Base-by-base conservation (phyloP, 2,329 filamentous ascomycete species). In the Acrocalymma vagum region DNA sequence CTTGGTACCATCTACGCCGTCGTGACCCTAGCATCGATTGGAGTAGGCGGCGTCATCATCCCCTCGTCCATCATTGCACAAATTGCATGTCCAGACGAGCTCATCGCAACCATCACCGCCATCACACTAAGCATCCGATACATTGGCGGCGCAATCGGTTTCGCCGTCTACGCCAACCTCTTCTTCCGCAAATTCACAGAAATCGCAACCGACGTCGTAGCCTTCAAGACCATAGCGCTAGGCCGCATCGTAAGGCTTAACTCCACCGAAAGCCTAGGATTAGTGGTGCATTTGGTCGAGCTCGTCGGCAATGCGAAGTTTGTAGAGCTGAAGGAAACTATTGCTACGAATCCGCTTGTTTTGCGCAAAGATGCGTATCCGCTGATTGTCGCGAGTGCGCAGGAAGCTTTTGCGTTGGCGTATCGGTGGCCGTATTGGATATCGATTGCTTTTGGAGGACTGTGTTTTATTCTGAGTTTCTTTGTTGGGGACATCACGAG, bases 91-190 rank as follows among this genome's bases (percentile, higher is more conserved):
- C 84, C 85, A 0, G 82, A 85, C 58, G 84, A 88, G 38, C 74
- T 88, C 5, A 88, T 89, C 48, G 85, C 83, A 6, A 88, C 85
- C 2, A 77, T 87, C 29, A 80, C 84, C 1, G 84, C 86, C 5
- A 72, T 89, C 15, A 87, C 85, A 0, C 78, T 88, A 24, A 79
- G 83, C n/a, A 81, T 88, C 51, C 83, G 86, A 24, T 83, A 86
- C 38, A 77, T 88, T 23, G 85, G 86, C 30, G 85, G 85, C 20
- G 78, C 80, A 9, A 79, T 88, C 44, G 85, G 82, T 22, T 86
- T 84, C 60, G 77, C 78, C n/a, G 58, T 74, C 3, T 75, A 72
- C 51, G 67, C 63, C 28, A 69, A 69, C 42, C 48, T 70, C 13
- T 69, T 71, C 45, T 55, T 53, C 26, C 49, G 42, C 29, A 47